Evolutionary conservation across 495 filamentous ascomycete genomes (phyloP), one percentile per base, ranked within the genome.

Genomic region (Trichoderma reesei): DNA sequence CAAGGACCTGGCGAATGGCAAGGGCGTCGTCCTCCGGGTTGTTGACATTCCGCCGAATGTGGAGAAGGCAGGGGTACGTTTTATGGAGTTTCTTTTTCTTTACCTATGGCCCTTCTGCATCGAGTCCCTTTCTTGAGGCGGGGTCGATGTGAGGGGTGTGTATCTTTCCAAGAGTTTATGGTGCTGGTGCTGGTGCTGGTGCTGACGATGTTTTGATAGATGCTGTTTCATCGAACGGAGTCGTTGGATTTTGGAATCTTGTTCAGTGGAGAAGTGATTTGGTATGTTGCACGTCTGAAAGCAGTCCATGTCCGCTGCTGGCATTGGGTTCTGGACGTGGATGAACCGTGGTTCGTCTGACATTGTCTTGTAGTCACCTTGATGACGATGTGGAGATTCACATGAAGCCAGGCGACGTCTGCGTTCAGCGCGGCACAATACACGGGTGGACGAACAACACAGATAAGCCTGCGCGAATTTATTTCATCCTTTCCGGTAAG

Each of bases 361-460:
- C 16, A 18, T 9, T 11, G 26, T 8, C n/a, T 5, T 42, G 3
- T 34, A 63, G 61, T 41, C 37, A 36, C 20, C 61, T 63, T n/a
- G 61, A 63, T 46, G 44, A 63, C 31, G 61, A 36, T 42, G 41
- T 63, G 13, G n/a, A 33, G n/a, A 36, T 63, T 4, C 8, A 36
- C 18, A 41, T 63, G 39, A 63, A 63, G 61, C 18, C 38, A 20
- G 61, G 61, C 38, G 61, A 63, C 18, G 41, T 46, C 34, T 63
- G 41, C 18, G 61, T 63, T 20, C 61, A 63, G 38, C 61, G 61
- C 18, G 61, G 61, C n/a, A 63, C 61, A 7, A 63, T 63, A 5
- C 41, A 46, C 33, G 61, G 37, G 36, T 46, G 37, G 61, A 36
- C 31, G 9, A 61, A 61, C 36, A n/a, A 31, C 4, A n/a, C 60